Evolutionary conservation across 1,284 basidiomycete genomes (phyloP).

Genomic region (Sphaerobolus stellatus): DNA sequence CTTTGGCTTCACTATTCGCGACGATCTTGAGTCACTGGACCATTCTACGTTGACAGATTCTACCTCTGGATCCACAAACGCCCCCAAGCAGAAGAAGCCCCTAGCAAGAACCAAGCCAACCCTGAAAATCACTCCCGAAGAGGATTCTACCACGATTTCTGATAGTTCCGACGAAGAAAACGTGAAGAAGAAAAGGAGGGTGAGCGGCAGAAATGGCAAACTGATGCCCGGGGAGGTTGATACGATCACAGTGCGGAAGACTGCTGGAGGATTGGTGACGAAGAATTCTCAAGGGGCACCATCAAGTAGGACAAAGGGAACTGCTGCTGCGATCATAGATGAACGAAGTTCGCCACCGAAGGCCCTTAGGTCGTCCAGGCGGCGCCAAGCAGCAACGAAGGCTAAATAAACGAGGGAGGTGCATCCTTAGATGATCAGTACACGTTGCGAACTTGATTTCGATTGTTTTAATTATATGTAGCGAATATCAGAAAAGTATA

Average conservation of each 20-base stretch:
- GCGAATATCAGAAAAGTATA: too few species aligned
- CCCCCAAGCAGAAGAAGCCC: conserved; percentile 5
- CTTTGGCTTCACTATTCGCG: conserved; percentile 10
- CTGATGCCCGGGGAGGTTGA: too few species aligned
- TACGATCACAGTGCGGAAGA: neutral
- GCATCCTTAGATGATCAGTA: too few species aligned
- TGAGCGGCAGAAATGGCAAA: too few species aligned
- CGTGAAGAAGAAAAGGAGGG: conserved; percentile 6
- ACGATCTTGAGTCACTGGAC: neutral
- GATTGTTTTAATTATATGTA: too few species aligned
- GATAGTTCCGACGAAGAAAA: conserved; percentile 6
- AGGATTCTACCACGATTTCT: neutral
- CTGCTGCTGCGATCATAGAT: too few species aligned
- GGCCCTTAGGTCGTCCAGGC: too few species aligned
- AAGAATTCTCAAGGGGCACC: neutral
- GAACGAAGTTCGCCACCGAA: too few species aligned
- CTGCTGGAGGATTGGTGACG: neutral
- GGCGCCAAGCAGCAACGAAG: too few species aligned
- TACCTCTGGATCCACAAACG: neutral
- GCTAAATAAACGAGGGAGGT: too few species aligned
- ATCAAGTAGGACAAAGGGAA: too few species aligned
- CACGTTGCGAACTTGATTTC: too few species aligned
- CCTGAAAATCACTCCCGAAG: conserved; percentile 1
- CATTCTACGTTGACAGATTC: neutral
- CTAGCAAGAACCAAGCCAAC: conserved; percentile 10